Percentiles rank a stretch among this genome's conserved stretches.
phyloP scores from a whole-genome alignment of 345 rosid genomes.

The Brassica carinata region DNA sequence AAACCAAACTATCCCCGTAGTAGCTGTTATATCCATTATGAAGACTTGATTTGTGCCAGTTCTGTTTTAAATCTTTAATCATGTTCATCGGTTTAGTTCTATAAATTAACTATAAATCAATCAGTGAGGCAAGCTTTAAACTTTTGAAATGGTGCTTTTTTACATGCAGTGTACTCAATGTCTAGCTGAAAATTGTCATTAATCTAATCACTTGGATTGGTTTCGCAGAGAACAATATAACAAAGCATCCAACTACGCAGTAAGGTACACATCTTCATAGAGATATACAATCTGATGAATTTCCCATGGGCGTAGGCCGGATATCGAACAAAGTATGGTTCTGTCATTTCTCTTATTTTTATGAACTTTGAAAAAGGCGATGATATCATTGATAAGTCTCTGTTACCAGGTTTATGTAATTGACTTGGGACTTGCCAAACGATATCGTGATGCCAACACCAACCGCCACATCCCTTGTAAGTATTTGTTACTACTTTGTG shows the following conservation, averaged over 20 bases:
- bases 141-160: no score
- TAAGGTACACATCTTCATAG: neutral
- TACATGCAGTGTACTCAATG: neutral
- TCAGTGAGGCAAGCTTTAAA: neutral
- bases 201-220: neutral
- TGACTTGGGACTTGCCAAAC: no score
- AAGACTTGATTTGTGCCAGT: no score
- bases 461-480: no score
- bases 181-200: neutral
- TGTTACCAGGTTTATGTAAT: no score
- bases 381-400: no score
- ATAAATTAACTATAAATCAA: neutral
- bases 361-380: neutral
- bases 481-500: neutral
- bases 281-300: neutral
- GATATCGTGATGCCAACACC: no score
- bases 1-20: no score
- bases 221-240: neutral
- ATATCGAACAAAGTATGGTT: neutral
- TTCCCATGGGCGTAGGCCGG: neutral
- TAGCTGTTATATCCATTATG: no score
- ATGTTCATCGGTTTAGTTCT: no score
- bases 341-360: neutral
- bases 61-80: no score
- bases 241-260: neutral